A percentile compares a stretch with the other conserved stretches of the same genome.
These are phyloP conservation scores for Podospora tetraspora DNA, from an alignment of 495 filamentous ascomycete species.

Conservation along the genomic window DNA sequence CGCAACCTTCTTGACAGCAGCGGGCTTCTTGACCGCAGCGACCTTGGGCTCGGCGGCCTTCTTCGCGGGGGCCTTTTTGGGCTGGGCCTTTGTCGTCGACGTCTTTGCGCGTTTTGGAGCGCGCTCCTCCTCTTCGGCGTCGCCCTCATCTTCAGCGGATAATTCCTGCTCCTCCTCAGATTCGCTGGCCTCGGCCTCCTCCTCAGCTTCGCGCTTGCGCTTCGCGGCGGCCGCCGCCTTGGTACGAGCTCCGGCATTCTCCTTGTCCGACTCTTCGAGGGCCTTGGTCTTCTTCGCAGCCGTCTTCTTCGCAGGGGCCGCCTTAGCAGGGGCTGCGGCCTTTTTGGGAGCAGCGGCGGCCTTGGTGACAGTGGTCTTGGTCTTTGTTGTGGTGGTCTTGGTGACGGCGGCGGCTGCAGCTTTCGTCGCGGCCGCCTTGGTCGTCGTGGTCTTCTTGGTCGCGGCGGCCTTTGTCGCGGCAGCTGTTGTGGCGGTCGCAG, in stretches of 20 bases:
- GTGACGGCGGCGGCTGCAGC: slow-evolving; percentile 4
- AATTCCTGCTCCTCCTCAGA: slow-evolving; percentile 4
- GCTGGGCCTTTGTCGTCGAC: slow-evolving; percentile 3
- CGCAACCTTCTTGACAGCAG: slow-evolving; percentile 10
- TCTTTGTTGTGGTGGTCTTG: slow-evolving; percentile 15
- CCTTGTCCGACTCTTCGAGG: slow-evolving; percentile 29
- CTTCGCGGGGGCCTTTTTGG: slow-evolving; percentile 12
- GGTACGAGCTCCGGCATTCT: slow-evolving; percentile 19
- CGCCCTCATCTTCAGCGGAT: slow-evolving; percentile 5
- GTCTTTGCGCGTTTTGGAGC: slow-evolving; percentile 17
- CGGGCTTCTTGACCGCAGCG: background rate
- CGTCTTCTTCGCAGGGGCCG: slow-evolving; percentile 20
- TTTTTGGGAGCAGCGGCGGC: slow-evolving; percentile 18
- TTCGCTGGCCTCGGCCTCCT: slow-evolving; percentile 12
- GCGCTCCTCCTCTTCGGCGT: slow-evolving; percentile 1
- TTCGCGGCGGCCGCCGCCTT: slow-evolving; percentile 11
- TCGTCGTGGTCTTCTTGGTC: slow-evolving; percentile 8
- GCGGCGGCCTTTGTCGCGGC: slow-evolving; percentile 34
- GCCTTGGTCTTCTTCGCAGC: slow-evolving; percentile 37
- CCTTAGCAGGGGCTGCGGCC: slow-evolving; percentile 24
- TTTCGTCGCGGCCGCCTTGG: slow-evolving; percentile 11
- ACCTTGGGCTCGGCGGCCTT: slow-evolving; percentile 12
- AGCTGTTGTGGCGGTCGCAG: slow-evolving; percentile 16
- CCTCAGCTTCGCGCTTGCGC: slow-evolving; percentile 25
- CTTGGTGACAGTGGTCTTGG: slow-evolving; percentile 11